These are phyloP conservation scores for Aspergillus steynii DNA, from an alignment of 495 filamentous ascomycete genomes.

Conservation along the genomic window DNA sequence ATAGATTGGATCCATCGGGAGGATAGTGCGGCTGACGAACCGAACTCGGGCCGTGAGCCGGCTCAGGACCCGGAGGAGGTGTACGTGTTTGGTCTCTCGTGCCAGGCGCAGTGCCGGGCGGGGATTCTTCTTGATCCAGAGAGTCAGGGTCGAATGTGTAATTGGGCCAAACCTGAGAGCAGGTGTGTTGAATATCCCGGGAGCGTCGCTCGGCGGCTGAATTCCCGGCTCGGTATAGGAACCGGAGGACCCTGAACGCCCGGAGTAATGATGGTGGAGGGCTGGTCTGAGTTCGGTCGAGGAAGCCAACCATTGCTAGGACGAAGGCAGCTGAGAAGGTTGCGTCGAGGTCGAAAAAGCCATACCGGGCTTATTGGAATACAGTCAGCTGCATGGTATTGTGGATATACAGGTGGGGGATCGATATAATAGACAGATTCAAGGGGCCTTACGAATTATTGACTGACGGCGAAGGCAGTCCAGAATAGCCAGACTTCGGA, in stretches of 20 bases:
- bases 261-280: constrained; percentile 18
- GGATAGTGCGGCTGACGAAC: not conserved
- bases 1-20: too few relatives aligned
- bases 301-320: constrained; percentile 22
- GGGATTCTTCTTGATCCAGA: too few relatives aligned
- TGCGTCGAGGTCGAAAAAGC: constrained; percentile 27
- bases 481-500: constrained; percentile 23
- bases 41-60: not conserved
- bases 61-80: constrained; percentile 7
- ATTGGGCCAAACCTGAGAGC: constrained; percentile 20
- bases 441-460: constrained; percentile 17
- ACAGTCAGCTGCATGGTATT: constrained; percentile 3
- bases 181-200: constrained; percentile 26
- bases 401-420: not conserved
- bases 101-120: too few relatives aligned
- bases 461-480: constrained; percentile 19
- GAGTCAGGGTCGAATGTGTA: not conserved
- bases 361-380: constrained; percentile 11
- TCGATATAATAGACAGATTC: not conserved
- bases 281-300: constrained; percentile 12
- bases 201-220: constrained; percentile 20
- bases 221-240: constrained; percentile 22
- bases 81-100: too few relatives aligned
- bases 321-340: constrained; percentile 28
- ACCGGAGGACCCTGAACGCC: constrained; percentile 22